Base-by-base conservation (phyloP, 129 eudicot species). In the Arctium lappa region DNA sequence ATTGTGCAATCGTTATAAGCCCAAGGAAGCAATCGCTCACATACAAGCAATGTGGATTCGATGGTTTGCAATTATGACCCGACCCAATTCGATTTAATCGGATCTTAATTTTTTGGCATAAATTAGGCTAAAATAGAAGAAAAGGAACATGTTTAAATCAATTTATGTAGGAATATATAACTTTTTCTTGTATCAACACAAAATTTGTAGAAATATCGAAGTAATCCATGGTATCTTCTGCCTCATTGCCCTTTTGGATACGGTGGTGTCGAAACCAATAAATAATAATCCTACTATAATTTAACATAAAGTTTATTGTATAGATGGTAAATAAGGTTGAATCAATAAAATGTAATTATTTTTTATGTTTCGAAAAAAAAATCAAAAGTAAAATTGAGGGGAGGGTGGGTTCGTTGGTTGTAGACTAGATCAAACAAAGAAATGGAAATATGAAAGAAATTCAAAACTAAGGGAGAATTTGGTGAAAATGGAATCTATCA, bases 1-100 rank as follows among this genome's bases (percentile, higher is more conserved):
- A 90, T 86, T 96, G 99, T 65, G 89, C 86, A 8, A 91, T 96
- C 62, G 98, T 88, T 9, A 90, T 96, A 39, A 96, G 99, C 86
- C 99, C 99, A 16, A 93, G 88, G 78, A 96, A 90, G 86, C 99
- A 96, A 81, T 76, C 97, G 42, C 88, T 96, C 40, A 90, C 90
- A 15, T 83, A 88, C 88, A 96, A 96, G 88, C 98, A 90, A 78
- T 96, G 99, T 86, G 98, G 98, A 80, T 88, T 95, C 40, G 97
- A 95, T 88, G 98, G 98, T 81, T 73, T 95, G 48, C 92, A 87
- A 82, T 90, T 95, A 66, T 95, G 87, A 95, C 85, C 44, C 48
- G 13, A 18, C 70, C 69, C 18, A 39, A 60, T 27, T 33, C 31
- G 53, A 60, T 34, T 36, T 5, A 27, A 9, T 34, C 13, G 36